Evolutionary conservation across 805 yeast genomes (phyloP).

Genomic region (Yarrowia phangngaensis): DNA sequence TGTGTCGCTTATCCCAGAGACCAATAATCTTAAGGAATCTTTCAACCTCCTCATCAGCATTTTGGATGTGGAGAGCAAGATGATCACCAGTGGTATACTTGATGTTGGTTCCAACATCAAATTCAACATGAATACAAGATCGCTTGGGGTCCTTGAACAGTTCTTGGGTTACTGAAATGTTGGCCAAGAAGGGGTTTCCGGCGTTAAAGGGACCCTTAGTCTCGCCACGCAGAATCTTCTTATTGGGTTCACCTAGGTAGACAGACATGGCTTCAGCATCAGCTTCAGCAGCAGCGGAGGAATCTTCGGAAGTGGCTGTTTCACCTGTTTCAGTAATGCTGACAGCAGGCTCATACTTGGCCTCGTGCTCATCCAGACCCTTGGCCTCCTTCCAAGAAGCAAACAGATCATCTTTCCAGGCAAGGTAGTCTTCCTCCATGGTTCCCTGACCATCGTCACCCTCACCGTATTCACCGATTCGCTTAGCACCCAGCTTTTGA

Average conservation of each 20-base stretch:
- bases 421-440: slow-evolving; percentile 88
- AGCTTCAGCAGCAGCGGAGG: slow-evolving; percentile 28
- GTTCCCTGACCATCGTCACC: slow-evolving; percentile 96
- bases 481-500: slow-evolving; percentile 62
- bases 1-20: slow-evolving; percentile 49
- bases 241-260: slow-evolving; percentile 79
- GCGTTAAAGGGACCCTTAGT: slow-evolving; percentile 70
- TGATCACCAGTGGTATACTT: slow-evolving; percentile 95
- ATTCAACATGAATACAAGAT: slow-evolving; percentile 85
- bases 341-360: slow-evolving; percentile 68
- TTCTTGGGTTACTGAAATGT: slow-evolving; percentile 58
- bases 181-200: slow-evolving; percentile 77
- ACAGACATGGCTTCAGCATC: slow-evolving; percentile 45
- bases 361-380: slow-evolving; percentile 73
- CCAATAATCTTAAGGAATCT: slow-evolving; percentile 62
- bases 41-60: slow-evolving; percentile 70
- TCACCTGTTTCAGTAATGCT: slow-evolving; percentile 37
- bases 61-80: slow-evolving; percentile 91
- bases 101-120: slow-evolving; percentile 70
- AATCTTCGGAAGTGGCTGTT: slow-evolving; percentile 32
- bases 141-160: slow-evolving; percentile 61
- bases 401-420: slow-evolving; percentile 84
- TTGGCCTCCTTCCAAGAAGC: slow-evolving; percentile 60
- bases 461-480: slow-evolving; percentile 73
- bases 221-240: slow-evolving; percentile 47